A percentile compares a stretch with the other conserved stretches of the same genome.
Conservation (phyloP, 2,329 filamentous ascomycete species). For the Penicillium janthinellum region DNA sequence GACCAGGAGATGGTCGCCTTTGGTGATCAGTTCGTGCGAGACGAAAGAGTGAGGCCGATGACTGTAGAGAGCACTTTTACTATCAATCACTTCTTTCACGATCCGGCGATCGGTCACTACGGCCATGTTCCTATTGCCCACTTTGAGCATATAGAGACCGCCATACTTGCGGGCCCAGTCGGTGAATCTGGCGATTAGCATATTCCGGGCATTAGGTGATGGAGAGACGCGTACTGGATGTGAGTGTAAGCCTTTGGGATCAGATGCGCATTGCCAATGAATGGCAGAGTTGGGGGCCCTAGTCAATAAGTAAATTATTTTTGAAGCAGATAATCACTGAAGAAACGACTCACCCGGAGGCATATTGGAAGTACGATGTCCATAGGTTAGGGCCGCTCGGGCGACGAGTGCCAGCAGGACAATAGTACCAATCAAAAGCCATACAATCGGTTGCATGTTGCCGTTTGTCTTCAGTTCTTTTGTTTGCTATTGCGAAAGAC, state of each 20-base stretch:
- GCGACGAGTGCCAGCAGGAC: too few relatives aligned
- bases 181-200: not conserved
- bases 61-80: not conserved
- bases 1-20: not conserved
- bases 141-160: not conserved
- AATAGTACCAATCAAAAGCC: too few relatives aligned
- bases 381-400: too few relatives aligned
- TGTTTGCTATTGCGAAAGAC: too few relatives aligned
- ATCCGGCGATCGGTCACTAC: not conserved
- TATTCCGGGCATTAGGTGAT: too few relatives aligned
- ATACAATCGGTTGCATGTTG: too few relatives aligned
- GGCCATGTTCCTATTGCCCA: not conserved
- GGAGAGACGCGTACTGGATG: not conserved
- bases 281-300: not conserved
- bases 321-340: not conserved
- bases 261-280: not conserved
- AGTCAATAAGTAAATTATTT: not conserved
- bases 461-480: too few relatives aligned
- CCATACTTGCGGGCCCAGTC: not conserved
- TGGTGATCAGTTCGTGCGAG: not conserved
- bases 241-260: not conserved
- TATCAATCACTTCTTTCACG: not conserved
- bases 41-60: not conserved
- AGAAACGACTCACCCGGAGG: not conserved
- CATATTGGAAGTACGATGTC: not conserved